phyloP scores from a whole-genome alignment of 306 rosid genomes.

The Sesbania bispinosa region DNA sequence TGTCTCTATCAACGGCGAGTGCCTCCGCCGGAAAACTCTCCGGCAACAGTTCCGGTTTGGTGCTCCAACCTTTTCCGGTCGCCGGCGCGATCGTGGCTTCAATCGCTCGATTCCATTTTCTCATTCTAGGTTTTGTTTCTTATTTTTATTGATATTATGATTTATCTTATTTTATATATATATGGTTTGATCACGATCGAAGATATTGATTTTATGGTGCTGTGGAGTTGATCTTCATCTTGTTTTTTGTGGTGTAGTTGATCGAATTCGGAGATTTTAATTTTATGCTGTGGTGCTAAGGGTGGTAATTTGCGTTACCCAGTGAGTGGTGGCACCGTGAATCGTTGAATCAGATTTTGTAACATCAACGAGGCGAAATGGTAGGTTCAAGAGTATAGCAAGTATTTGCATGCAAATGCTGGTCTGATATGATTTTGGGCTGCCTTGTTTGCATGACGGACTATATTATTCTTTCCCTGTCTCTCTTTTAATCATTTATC shows the following conservation, averaged over 20 bases:
- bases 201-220: neutral
- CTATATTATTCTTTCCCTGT: neutral
- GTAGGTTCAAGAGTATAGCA: conserved; percentile 4
- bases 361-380: conserved; percentile 12
- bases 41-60: conserved; percentile 29
- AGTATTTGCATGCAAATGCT: conserved; percentile 11
- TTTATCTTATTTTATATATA: neutral
- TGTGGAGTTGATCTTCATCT: neutral
- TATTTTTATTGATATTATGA: neutral
- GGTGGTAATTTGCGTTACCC: conserved; percentile 6
- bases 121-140: conserved; percentile 18
- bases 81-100: conserved; percentile 17
- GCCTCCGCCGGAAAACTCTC: conserved; percentile 31
- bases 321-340: conserved; percentile 3
- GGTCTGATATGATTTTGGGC: neutral
- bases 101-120: conserved; percentile 7
- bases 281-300: neutral
- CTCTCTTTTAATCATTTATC: neutral
- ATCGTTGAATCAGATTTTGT: neutral
- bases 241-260: neutral
- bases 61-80: neutral
- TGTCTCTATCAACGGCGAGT: conserved; percentile 35
- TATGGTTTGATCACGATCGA: neutral
- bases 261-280: neutral
- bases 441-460: neutral